Percentiles rank a stretch among this genome's conserved stretches.
Evolutionary conservation across 2,329 filamentous ascomycete species (phyloP).

Genomic region (Hymenoscyphus scutula): DNA sequence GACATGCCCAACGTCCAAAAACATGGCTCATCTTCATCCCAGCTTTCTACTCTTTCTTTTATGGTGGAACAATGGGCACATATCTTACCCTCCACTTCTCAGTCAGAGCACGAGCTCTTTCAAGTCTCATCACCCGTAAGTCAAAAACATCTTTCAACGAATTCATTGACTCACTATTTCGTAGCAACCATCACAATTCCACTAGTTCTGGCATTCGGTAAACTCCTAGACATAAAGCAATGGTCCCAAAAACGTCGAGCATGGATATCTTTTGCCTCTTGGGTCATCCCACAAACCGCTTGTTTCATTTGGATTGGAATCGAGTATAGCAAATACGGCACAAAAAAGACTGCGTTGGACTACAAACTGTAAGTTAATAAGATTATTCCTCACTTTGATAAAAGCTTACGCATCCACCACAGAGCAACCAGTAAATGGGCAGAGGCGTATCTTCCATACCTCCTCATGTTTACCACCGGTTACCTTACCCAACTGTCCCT

Average conservation of each 20-base stretch:
- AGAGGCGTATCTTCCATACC: constrained; percentile 23
- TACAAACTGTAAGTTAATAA: constrained; percentile 16
- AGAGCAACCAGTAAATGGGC: constrained; percentile 14
- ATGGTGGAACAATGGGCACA: constrained; percentile 40
- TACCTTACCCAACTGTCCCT: constrained; percentile 27
- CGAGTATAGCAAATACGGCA: constrained; percentile 23
- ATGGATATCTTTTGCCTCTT: constrained; percentile 33
- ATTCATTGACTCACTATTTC: not conserved
- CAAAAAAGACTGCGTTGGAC: constrained; percentile 15
- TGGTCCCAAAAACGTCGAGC: constrained; percentile 34
- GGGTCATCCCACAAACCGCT: constrained; percentile 33
- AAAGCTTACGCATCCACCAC: not conserved
- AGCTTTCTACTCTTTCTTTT: constrained; percentile 41
- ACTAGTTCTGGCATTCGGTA: constrained; percentile 22
- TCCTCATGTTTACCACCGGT: constrained; percentile 22
- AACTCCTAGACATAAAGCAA: constrained; percentile 31
- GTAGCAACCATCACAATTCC: constrained; percentile 17
- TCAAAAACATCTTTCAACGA: not conserved
- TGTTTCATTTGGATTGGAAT: constrained; percentile 38
- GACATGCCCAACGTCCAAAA: constrained; percentile 32
- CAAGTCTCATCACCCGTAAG: constrained; percentile 36
- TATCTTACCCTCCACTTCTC: constrained; percentile 62
- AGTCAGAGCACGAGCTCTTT: constrained; percentile 63
- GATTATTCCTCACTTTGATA: not conserved
- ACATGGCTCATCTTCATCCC: constrained; percentile 38